These are phyloP conservation scores for Cyclospora cayetanensis DNA, from an alignment of 169 alveolate genomes.

Conservation along the genomic window DNA sequence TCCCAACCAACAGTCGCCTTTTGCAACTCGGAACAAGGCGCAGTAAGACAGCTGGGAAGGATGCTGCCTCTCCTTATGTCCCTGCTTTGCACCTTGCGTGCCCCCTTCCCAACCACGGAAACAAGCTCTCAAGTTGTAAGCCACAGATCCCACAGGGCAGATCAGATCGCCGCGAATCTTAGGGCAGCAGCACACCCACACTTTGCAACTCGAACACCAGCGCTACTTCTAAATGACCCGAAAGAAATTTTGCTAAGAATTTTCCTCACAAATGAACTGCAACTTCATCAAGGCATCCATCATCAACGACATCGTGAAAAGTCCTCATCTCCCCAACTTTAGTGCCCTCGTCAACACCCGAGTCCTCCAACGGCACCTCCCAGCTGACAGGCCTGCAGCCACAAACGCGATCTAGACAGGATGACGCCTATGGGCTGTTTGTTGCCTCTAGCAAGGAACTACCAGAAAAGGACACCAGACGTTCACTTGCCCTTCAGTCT, in stretches of 20 bases:
- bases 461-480: neutral
- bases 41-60: neutral
- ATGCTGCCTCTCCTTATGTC: neutral
- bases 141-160: neutral
- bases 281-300: slow-evolving; percentile 58
- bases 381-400: slow-evolving; percentile 51
- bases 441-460: neutral
- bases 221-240: neutral
- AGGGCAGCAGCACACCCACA: neutral
- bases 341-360: slow-evolving; percentile 8
- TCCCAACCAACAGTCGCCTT: neutral
- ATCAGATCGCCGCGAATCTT: neutral
- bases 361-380: slow-evolving; percentile 45
- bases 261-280: slow-evolving; percentile 45
- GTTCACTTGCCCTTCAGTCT: slow-evolving; percentile 42
- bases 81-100: neutral
- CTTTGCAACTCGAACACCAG: neutral
- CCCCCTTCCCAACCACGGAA: neutral
- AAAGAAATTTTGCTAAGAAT: neutral
- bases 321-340: slow-evolving; percentile 59
- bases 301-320: slow-evolving; percentile 57
- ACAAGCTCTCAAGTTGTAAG: neutral
- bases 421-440: neutral
- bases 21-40: neutral
- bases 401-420: neutral